Evolutionary conservation across 495 filamentous ascomycete species (phyloP), one percentile per base, ranked within the genome.

Genomic region (Penicillium angulare): DNA sequence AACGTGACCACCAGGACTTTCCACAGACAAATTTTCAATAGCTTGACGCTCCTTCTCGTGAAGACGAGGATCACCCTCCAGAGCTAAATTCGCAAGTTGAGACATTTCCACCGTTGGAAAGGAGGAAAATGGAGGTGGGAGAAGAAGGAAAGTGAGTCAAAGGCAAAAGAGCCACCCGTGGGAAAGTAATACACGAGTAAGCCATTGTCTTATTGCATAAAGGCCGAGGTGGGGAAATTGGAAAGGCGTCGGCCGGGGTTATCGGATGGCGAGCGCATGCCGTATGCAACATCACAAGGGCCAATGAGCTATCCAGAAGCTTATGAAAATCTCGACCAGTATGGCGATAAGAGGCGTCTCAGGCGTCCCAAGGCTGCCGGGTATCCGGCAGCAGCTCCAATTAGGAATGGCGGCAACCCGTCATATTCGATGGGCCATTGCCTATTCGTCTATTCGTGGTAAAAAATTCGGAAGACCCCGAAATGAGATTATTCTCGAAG

Each of bases 1-100:
- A 35, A 54, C 41, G 9, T 5, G 10, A 8, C 13, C 47, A 41
- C 16, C 16, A 5, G 23, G 18, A 17, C 18, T 27, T 7, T 48
- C 21, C 4, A 24, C 38, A 15, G 20, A 1, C 20, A 41, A 17
- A 13, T 23, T 41, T 1, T 24, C 38, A 41, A 41, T 41, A 15
- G 22, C 16, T 13, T 44, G 24, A 21, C 41, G 41, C 26, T 44
- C 41, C n/a, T 44, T 44, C 26, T 44, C 41, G 41, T 44, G 41
- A 18, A 44, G 41, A 24, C 41, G 41, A 44, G 24, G 23, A 32
- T 44, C 41, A 20, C 41, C 41, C 8, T 44, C 41, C 6, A 31
- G 24, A 15, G 41, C 41, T 5, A 44, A 22, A 8, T 18, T 44
- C 24, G 10, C 38, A 5, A 41, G 38, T 13, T 44, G 41, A 32